A percentile compares a stretch with the other conserved stretches of the same genome.
phyloP scores from a whole-genome alignment of 2,329 filamentous ascomycete species.

The Daldinia sp. region DNA sequence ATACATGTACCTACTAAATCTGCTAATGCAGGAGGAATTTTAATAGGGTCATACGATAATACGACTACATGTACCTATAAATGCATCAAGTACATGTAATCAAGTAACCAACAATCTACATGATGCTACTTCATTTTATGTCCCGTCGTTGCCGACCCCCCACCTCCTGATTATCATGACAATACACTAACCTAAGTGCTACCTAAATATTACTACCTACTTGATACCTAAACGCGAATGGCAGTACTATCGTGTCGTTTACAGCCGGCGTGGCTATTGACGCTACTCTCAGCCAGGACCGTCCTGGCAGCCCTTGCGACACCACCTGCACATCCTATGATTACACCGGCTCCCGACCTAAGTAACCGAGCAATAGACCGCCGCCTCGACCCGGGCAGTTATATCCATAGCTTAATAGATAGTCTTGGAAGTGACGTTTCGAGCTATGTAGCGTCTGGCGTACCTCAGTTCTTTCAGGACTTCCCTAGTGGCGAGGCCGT shows the following conservation, averaged over 20 bases:
- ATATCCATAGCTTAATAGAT: constrained; percentile 63
- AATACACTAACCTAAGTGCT: neutral
- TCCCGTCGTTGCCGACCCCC: constrained; percentile 2
- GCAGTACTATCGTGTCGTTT: constrained; percentile 23
- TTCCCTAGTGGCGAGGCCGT: constrained; percentile 73
- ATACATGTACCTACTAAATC: no score
- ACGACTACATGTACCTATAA: neutral
- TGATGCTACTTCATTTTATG: neutral
- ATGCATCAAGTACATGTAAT: neutral
- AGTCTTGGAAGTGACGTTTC: constrained; percentile 67
- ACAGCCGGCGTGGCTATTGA: constrained; percentile 26
- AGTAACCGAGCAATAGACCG: constrained; percentile 57
- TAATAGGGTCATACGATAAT: constrained; percentile 2
- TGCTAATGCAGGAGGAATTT: neutral
- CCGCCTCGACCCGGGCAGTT: constrained; percentile 60
- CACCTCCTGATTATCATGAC: constrained; percentile 2
- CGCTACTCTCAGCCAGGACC: constrained; percentile 35
- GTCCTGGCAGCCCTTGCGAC: constrained; percentile 43
- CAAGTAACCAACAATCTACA: neutral
- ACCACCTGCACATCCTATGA: constrained; percentile 55
- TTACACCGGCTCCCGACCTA: constrained; percentile 61
- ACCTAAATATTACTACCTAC: constrained; percentile 4
- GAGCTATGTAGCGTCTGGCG: constrained; percentile 70
- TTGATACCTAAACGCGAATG: constrained; percentile 30
- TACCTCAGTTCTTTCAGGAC: constrained; percentile 75